These are phyloP conservation scores for Pseudozyma hubeiensis DNA, from an alignment of 1,284 basidiomycete genomes.

Conservation along the genomic window DNA sequence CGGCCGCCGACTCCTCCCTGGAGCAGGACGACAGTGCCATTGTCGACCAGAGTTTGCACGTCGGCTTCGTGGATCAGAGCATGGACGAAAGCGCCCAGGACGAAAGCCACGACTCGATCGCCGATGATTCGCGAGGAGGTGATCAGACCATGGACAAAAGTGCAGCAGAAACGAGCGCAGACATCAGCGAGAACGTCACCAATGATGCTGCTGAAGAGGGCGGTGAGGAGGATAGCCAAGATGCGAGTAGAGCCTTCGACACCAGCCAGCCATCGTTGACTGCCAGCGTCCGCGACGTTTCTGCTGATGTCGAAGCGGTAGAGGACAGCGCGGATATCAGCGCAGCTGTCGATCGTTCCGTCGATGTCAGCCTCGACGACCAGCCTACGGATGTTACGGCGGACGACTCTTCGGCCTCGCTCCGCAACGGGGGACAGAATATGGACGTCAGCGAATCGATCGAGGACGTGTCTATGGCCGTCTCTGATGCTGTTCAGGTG, in stretches of 20 bases:
- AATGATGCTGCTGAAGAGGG: not conserved
- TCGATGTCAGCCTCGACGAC: not conserved
- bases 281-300: not conserved
- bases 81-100: slow-evolving; percentile 4
- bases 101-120: not conserved
- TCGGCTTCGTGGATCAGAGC: slow-evolving; percentile 6
- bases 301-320: not conserved
- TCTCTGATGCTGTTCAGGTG: not conserved
- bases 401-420: slow-evolving; percentile 1
- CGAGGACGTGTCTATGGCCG: not conserved
- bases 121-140: not conserved
- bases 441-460: not conserved
- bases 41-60: slow-evolving; percentile 5
- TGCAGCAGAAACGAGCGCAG: slow-evolving; percentile 1
- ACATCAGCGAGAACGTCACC: slow-evolving; percentile 5
- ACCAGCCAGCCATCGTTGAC: not conserved
- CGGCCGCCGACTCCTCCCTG: slow-evolving; percentile 1
- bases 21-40: slow-evolving; percentile 12
- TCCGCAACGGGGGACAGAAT: slow-evolving; percentile 5
- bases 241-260: too few species aligned
- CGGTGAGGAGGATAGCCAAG: too few species aligned
- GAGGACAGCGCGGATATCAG: slow-evolving; percentile 1
- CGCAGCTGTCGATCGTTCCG: not conserved
- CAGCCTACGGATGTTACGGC: not conserved
- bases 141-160: not conserved